These are phyloP conservation scores for Blastomyces parvus DNA, from an alignment of 2,329 filamentous ascomycete genomes.

Conservation along the genomic window DNA sequence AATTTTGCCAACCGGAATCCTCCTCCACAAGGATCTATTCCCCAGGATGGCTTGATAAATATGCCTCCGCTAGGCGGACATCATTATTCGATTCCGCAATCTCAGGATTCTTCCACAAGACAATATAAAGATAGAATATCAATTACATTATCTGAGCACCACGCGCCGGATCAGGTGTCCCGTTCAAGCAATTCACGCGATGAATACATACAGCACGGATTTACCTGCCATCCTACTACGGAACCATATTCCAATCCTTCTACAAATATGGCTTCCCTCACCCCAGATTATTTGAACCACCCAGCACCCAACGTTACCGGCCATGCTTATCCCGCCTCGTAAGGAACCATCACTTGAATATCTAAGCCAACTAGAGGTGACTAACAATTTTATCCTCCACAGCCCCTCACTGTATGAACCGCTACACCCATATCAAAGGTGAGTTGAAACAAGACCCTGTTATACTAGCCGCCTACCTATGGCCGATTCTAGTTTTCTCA, in stretches of 20 bases:
- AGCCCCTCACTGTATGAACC: constrained; percentile 4
- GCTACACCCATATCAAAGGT: constrained; percentile 3
- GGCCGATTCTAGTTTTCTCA: neutral
- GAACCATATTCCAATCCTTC: neutral
- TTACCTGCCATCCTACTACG: neutral
- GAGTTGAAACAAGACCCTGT: neutral
- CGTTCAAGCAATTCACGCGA: constrained; percentile 3
- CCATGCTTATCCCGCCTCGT: neutral
- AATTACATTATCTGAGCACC: neutral
- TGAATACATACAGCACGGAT: constrained; percentile 4
- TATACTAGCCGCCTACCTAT: neutral
- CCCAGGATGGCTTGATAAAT: constrained; percentile 2
- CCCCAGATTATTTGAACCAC: constrained; percentile 5
- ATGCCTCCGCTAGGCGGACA: neutral
- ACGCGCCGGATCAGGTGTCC: neutral
- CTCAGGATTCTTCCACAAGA: neutral
- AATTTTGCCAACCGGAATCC: constrained; percentile 3
- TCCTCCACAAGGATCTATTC: constrained; percentile 6
- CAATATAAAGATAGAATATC: constrained; percentile 1
- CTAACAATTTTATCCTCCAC: neutral
- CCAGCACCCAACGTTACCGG: neutral
- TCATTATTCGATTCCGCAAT: constrained; percentile 3
- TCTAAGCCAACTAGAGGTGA: neutral
- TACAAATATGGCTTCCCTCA: neutral
- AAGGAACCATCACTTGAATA: neutral